A percentile compares a stretch with the other conserved stretches of the same genome.
Evolutionary conservation across 2,329 filamentous ascomycete species (phyloP).

Genomic region (Falciphora oryzae): DNA sequence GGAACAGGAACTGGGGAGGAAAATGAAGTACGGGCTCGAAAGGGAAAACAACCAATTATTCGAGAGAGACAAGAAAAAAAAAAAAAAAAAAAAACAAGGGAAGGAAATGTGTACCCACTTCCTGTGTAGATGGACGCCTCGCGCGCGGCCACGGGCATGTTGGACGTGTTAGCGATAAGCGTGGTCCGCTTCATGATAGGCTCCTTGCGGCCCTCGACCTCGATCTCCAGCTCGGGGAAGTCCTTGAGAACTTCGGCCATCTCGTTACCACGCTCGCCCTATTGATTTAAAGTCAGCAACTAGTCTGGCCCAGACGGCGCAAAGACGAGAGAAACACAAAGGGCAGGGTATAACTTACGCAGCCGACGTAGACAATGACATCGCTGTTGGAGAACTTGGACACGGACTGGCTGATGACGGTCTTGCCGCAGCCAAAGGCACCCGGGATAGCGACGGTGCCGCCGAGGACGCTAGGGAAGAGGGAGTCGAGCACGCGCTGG

Average conservation of each 20-base stretch:
- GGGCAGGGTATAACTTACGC: slow-evolving; percentile 27
- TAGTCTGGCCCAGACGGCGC: not conserved
- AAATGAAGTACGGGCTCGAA: too few species aligned
- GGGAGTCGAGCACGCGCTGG: slow-evolving; percentile 89
- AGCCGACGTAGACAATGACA: slow-evolving; percentile 95
- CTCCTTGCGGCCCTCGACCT: slow-evolving; percentile 89
- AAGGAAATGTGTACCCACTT: slow-evolving; percentile 50
- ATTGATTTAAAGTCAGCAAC: not conserved
- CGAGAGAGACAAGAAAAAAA: too few species aligned
- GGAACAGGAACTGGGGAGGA: too few species aligned
- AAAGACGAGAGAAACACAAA: not conserved
- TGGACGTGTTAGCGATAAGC: slow-evolving; percentile 97
- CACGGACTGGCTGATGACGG: slow-evolving; percentile 95
- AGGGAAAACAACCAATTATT: too few species aligned
- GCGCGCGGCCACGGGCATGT: slow-evolving; percentile 98
- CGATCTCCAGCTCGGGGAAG: slow-evolving; percentile 95
- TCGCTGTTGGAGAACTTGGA: slow-evolving; percentile 99
- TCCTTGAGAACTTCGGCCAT: slow-evolving; percentile 99
- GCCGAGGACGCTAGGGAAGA: slow-evolving; percentile 95
- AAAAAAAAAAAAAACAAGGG: too few species aligned
- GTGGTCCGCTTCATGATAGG: slow-evolving; percentile 99
- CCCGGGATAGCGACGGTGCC: slow-evolving; percentile 97
- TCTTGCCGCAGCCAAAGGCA: slow-evolving; percentile 98
- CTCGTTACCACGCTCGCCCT: slow-evolving; percentile 85
- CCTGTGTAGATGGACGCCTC: slow-evolving; percentile 98